Percentiles rank a stretch among this genome's conserved stretches.
Conservation (phyloP, 75 land plant genomes). For the Pinus albicaulis region DNA sequence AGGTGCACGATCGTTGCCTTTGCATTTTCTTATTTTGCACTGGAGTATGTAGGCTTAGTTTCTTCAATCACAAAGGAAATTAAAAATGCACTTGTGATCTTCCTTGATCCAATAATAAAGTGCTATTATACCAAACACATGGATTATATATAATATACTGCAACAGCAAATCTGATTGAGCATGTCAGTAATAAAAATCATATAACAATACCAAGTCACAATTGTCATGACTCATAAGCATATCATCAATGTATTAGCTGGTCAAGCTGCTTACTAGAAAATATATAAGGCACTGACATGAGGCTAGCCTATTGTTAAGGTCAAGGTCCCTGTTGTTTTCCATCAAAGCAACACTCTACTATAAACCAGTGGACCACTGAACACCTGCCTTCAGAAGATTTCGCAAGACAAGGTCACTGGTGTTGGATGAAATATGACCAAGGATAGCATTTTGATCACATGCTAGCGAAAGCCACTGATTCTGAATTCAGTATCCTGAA, state of each 20-base stretch:
- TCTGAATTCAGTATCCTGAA: neutral
- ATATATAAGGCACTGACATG: neutral
- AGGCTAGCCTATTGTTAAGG: neutral
- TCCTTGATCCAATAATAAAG: neutral
- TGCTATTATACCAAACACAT: neutral
- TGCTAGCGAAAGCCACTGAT: neutral
- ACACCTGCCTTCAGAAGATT: neutral
- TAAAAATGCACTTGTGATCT: neutral
- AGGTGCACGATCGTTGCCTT: slow-evolving; percentile 34
- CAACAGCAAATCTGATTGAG: neutral
- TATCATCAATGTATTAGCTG: neutral
- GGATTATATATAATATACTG: neutral
- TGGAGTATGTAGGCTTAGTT: slow-evolving; percentile 1
- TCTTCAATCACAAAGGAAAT: neutral
- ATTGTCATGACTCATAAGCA: neutral
- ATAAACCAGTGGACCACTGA: neutral
- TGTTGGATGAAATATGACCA: neutral
- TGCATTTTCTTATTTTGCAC: neutral
- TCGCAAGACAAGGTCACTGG: too few species aligned
- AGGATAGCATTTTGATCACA: neutral
- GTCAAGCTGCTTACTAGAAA: too few species aligned
- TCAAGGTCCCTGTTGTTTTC: too few species aligned
- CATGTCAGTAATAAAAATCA: neutral
- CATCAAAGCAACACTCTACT: neutral
- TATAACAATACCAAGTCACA: neutral